phyloP scores from a whole-genome alignment of 306 rosid genomes.

The Mimosa bimucronata region DNA sequence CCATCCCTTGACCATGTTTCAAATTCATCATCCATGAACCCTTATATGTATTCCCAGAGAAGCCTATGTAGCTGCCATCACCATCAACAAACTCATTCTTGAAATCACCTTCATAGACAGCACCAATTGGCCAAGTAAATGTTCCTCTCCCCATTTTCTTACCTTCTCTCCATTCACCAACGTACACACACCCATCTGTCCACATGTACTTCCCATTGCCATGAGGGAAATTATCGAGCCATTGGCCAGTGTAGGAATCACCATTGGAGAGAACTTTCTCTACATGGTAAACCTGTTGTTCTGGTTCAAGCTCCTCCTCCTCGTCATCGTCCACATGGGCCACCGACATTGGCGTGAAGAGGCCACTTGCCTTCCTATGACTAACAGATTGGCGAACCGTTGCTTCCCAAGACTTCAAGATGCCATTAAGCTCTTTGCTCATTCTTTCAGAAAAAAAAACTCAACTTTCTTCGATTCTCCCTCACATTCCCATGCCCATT shows the following conservation, averaged over 20 bases:
- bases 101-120: constrained; percentile 89
- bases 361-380: constrained; percentile 63
- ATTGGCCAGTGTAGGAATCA: constrained; percentile 79
- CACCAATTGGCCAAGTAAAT: constrained; percentile 96
- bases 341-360: constrained; percentile 78
- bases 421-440: constrained; percentile 71
- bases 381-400: constrained; percentile 64
- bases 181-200: constrained; percentile 92
- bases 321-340: constrained; percentile 87
- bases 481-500: constrained; percentile 30
- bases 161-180: constrained; percentile 85
- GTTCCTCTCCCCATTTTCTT: constrained; percentile 68
- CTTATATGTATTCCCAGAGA: constrained; percentile 71
- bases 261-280: constrained; percentile 72
- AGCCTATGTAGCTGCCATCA: constrained; percentile 72
- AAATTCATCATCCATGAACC: constrained; percentile 85
- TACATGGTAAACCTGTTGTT: constrained; percentile 46
- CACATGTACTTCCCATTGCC: constrained; percentile 84
- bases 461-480: constrained; percentile 32
- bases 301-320: constrained; percentile 54
- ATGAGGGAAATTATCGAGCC: constrained; percentile 63
- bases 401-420: constrained; percentile 67
- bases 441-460: constrained; percentile 50
- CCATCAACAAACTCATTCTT: constrained; percentile 78
- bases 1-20: constrained; percentile 74